Evolutionary conservation across 306 rosid species (phyloP).

Genomic region (Coriaria nepalensis): DNA sequence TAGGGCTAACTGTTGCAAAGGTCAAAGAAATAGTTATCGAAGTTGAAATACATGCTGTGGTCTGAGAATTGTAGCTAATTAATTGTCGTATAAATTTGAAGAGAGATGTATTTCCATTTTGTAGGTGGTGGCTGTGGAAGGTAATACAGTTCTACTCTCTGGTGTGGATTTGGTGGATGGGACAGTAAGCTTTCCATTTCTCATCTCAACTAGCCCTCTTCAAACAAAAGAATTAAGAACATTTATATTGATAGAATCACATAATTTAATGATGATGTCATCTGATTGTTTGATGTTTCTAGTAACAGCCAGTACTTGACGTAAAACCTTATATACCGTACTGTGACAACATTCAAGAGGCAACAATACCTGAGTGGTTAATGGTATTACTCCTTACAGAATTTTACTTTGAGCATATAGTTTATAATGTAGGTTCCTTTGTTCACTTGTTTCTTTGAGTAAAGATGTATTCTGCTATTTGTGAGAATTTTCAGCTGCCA

Average conservation of each 20-base stretch:
- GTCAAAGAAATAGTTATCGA: conserved; percentile 22
- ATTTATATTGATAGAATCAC: no score
- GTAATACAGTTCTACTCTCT: conserved; percentile 66
- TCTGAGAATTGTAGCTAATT: no score
- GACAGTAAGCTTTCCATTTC: conserved; percentile 52
- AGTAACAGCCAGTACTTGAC: conserved; percentile 79
- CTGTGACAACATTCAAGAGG: conserved; percentile 59
- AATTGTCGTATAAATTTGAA: not conserved
- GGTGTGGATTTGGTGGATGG: conserved; percentile 95
- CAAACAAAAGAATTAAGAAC: conserved; percentile 2
- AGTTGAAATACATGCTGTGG: not conserved
- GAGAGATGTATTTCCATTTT: conserved; percentile 5
- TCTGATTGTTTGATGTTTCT: conserved; percentile 15
- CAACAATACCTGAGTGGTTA: conserved; percentile 73
- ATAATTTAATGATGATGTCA: conserved; percentile 8
- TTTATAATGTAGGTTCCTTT: not conserved
- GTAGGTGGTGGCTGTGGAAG: conserved; percentile 73
- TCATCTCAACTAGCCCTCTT: conserved; percentile 12
- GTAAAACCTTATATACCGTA: conserved; percentile 85
- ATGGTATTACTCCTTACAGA: conserved; percentile 28
- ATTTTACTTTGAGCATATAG: no score
- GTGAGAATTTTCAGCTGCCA: not conserved
- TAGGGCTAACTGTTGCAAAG: conserved; percentile 92
- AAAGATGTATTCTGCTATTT: no score
- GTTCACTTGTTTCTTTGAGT: not conserved